Evolutionary conservation across 305 asterid genomes (phyloP).

Genomic region (Fraxinus angustifolia): DNA sequence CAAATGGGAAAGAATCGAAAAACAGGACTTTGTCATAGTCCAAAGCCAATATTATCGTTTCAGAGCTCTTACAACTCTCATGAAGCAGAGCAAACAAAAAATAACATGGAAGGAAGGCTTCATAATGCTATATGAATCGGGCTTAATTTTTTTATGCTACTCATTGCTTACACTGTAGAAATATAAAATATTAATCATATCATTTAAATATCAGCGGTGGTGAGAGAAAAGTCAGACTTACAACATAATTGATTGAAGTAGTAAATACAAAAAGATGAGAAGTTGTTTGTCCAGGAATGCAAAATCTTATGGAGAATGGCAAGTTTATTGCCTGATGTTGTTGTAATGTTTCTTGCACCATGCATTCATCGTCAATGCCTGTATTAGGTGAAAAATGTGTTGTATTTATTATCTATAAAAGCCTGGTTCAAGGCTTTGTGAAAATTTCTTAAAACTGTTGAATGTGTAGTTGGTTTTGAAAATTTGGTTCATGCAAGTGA

Average conservation of each 20-base stretch:
- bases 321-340: background rate
- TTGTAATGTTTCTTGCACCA: background rate
- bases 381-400: background rate
- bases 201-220: background rate
- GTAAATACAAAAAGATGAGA: background rate
- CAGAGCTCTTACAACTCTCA: background rate
- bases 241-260: background rate
- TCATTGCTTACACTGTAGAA: background rate
- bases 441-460: background rate
- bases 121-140: background rate
- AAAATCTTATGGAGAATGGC: background rate
- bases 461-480: background rate
- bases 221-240: background rate
- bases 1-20: background rate
- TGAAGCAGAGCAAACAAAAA: background rate
- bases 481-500: background rate
- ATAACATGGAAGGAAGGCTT: background rate
- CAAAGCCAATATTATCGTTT: background rate
- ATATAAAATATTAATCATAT: background rate
- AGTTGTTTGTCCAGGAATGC: background rate
- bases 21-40: background rate
- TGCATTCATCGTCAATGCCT: constrained; percentile 11
- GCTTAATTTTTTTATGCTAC: background rate
- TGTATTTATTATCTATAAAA: background rate
- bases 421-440: background rate